Conservation (phyloP, 192 early-diverging fungal species). For the Coemansia sp. region DNA sequence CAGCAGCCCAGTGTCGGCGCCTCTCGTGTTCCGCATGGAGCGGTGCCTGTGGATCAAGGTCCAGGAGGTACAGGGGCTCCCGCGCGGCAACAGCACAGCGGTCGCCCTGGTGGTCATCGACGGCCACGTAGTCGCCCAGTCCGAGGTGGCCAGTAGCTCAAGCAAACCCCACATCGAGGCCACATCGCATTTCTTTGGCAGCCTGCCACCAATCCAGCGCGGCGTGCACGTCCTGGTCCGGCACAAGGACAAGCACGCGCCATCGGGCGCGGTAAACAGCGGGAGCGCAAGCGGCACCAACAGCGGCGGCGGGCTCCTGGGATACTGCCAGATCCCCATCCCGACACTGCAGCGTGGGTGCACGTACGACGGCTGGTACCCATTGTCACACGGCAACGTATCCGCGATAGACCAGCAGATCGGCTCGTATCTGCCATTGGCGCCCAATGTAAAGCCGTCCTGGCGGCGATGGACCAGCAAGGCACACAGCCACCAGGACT, state of each 20-base stretch:
- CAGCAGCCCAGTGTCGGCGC: not conserved
- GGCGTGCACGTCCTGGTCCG: conserved; percentile 19
- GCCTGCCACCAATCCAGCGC: conserved; percentile 20
- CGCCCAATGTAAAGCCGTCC: conserved; percentile 12
- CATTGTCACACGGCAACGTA: conserved; percentile 30
- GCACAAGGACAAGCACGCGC: conserved; percentile 9
- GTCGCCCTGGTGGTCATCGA: conserved; percentile 20
- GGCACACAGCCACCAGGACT: not conserved
- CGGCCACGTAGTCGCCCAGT: conserved; percentile 28
- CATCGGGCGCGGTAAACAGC: not conserved
- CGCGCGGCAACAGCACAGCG: conserved; percentile 1
- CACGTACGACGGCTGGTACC: conserved; percentile 51
- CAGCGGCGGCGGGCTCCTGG: conserved; percentile 18
- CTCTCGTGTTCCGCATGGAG: conserved; percentile 28
- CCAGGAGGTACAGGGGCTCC: conserved; percentile 19
- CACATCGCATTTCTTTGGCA: conserved; percentile 27
- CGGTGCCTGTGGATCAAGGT: conserved; percentile 44
- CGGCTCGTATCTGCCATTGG: conserved; percentile 18
- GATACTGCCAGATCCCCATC: conserved; percentile 37
- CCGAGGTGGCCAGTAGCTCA: conserved; percentile 6
- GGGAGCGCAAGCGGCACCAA: not conserved
- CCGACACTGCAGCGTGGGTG: conserved; percentile 23
- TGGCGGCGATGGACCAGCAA: conserved; percentile 5
- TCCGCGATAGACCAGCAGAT: conserved; percentile 3
- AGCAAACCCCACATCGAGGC: conserved; percentile 6